Percentiles rank a stretch among this genome's conserved stretches.
Evolutionary conservation across 2,329 filamentous ascomycete genomes (phyloP).

Genomic region (Epichloe hybrida): DNA sequence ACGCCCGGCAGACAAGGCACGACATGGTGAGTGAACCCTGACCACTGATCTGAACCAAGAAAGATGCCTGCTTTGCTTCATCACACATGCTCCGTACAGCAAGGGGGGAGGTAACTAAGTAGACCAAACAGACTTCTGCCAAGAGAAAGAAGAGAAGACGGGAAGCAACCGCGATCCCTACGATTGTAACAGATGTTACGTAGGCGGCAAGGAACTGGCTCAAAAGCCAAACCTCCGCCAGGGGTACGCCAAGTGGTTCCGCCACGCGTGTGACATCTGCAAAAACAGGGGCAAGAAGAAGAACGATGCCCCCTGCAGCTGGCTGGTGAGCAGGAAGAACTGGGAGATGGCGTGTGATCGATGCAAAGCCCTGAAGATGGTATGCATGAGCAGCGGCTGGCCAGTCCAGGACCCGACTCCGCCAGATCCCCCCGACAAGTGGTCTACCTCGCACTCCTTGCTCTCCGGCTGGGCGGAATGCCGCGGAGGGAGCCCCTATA

Average conservation of each 20-base stretch:
- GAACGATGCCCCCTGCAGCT: constrained; percentile 9
- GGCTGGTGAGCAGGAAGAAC: constrained; percentile 9
- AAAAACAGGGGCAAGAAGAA: constrained; percentile 5
- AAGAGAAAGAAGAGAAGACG: neutral
- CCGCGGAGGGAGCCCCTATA: constrained; percentile 6
- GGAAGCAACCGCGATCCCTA: neutral
- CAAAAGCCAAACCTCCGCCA: constrained; percentile 8
- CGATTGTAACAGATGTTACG: neutral
- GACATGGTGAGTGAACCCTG: neutral
- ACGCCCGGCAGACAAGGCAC: constrained; percentile 4
- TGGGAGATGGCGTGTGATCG: constrained; percentile 12
- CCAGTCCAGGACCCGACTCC: constrained; percentile 4
- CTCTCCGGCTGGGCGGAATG: constrained; percentile 9
- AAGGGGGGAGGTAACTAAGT: too few relatives aligned
- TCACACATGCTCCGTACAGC: too few relatives aligned
- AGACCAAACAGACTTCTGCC: neutral
- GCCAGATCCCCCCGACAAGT: constrained; percentile 5
- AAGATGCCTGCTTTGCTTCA: too few relatives aligned
- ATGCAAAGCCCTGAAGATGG: constrained; percentile 8
- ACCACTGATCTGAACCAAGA: too few relatives aligned
- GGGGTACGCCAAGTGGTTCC: constrained; percentile 11
- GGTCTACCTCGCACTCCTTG: constrained; percentile 7
- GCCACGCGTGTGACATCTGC: constrained; percentile 13
- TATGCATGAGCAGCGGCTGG: constrained; percentile 10
- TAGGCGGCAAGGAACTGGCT: neutral